Conservation (phyloP, 1,139 yeast species). For the Yamadazyma triangularis region DNA sequence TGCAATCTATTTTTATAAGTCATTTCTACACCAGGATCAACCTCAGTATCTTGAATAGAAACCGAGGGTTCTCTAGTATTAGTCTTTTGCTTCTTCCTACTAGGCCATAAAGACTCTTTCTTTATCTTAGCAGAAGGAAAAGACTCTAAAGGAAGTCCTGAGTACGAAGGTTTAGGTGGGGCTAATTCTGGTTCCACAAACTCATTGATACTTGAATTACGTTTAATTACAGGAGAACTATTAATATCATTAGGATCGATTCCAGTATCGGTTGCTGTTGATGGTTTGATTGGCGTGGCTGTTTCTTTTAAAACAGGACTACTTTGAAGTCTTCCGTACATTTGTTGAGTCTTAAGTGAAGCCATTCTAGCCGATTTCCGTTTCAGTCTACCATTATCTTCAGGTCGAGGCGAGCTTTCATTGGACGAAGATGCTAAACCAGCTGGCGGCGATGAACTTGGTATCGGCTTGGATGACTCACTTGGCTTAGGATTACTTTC, state of each 20-base stretch:
- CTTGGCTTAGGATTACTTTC: too few relatives aligned
- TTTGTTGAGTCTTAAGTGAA: constrained; percentile 7
- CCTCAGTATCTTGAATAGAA: constrained; percentile 1
- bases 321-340: constrained; percentile 6
- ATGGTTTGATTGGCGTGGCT: not conserved
- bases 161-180: constrained; percentile 47
- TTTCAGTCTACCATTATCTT: constrained; percentile 6
- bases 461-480: too few relatives aligned
- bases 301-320: constrained; percentile 7
- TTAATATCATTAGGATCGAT: not conserved
- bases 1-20: constrained; percentile 3
- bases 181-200: constrained; percentile 60
- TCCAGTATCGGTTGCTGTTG: too few relatives aligned
- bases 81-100: constrained; percentile 10
- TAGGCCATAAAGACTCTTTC: constrained; percentile 49
- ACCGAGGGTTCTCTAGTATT: constrained; percentile 4
- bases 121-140: constrained; percentile 53
- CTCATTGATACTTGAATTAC: not conserved
- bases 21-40: constrained; percentile 3
- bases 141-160: constrained; percentile 65
- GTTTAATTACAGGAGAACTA: not conserved
- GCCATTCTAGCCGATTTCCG: constrained; percentile 14
- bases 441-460: not conserved
- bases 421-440: not conserved
- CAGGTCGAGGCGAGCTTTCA: not conserved